Conservation (phyloP, 306 rosid genomes). For the Citrullus mucosospermus region DNA sequence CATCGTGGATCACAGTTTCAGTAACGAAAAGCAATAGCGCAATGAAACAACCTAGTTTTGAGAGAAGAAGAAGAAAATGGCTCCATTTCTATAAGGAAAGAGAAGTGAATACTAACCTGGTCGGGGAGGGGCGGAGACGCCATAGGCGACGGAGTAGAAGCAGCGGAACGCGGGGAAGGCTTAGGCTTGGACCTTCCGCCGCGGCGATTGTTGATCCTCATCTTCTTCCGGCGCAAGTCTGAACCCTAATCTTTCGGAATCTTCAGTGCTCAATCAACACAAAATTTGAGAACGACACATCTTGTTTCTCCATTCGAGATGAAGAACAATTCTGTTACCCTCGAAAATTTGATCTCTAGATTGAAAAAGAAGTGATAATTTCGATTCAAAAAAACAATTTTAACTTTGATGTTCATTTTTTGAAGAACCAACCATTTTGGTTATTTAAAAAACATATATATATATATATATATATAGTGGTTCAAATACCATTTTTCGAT, state of each 20-base stretch:
- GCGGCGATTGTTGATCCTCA: conserved; percentile 2
- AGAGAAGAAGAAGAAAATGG: neutral
- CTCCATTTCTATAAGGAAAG: neutral
- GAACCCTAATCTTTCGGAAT: neutral
- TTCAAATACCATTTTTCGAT: too few relatives aligned
- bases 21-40: neutral
- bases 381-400: neutral
- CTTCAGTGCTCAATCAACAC: neutral
- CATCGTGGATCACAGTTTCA: neutral
- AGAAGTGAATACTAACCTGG: neutral
- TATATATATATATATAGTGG: too few relatives aligned
- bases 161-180: neutral
- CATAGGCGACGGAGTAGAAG: neutral
- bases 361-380: too few relatives aligned
- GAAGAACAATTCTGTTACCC: neutral
- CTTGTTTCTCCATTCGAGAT: neutral
- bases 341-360: neutral
- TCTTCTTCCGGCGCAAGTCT: neutral
- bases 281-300: neutral
- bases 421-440: too few relatives aligned
- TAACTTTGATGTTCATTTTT: too few relatives aligned
- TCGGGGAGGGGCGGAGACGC: neutral
- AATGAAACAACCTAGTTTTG: neutral
- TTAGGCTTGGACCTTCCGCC: neutral
- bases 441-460: too few relatives aligned